These are phyloP conservation scores for Cicer bijugum DNA, from an alignment of 306 rosid genomes.

Conservation along the genomic window DNA sequence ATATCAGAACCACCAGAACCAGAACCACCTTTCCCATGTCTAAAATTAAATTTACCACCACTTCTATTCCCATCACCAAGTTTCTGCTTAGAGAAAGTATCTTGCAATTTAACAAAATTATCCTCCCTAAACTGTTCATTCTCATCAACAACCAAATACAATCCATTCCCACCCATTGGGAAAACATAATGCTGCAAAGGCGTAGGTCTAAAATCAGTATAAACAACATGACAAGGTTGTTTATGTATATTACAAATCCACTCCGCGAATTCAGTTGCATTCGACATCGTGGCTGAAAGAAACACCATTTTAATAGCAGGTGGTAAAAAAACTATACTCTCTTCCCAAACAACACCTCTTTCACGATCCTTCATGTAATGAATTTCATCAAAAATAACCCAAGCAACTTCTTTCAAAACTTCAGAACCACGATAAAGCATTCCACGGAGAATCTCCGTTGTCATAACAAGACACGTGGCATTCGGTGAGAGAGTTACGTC, in stretches of 20 bases:
- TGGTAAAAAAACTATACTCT: constrained; percentile 91
- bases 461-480: constrained; percentile 90
- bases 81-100: constrained; percentile 71
- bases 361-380: constrained; percentile 97
- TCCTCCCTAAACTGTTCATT: constrained; percentile 85
- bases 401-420: constrained; percentile 88
- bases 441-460: constrained; percentile 90
- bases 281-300: constrained; percentile 94
- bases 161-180: constrained; percentile 76
- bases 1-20: constrained; percentile 85
- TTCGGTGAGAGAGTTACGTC: constrained; percentile 90
- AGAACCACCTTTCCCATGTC: constrained; percentile 65
- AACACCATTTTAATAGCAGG: constrained; percentile 94
- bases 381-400: constrained; percentile 96
- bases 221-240: constrained; percentile 96
- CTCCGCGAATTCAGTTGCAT: constrained; percentile 93
- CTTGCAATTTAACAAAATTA: constrained; percentile 74
- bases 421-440: constrained; percentile 95
- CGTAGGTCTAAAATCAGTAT: constrained; percentile 92
- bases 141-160: constrained; percentile 91
- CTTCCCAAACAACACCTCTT: constrained; percentile 99
- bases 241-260: constrained; percentile 92
- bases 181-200: constrained; percentile 93
- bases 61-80: constrained; percentile 50
- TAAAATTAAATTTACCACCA: constrained; percentile 63